Conservation (phyloP, 2,329 filamentous ascomycete species). For the Ophiocordyceps camponoti-saundersi region DNA sequence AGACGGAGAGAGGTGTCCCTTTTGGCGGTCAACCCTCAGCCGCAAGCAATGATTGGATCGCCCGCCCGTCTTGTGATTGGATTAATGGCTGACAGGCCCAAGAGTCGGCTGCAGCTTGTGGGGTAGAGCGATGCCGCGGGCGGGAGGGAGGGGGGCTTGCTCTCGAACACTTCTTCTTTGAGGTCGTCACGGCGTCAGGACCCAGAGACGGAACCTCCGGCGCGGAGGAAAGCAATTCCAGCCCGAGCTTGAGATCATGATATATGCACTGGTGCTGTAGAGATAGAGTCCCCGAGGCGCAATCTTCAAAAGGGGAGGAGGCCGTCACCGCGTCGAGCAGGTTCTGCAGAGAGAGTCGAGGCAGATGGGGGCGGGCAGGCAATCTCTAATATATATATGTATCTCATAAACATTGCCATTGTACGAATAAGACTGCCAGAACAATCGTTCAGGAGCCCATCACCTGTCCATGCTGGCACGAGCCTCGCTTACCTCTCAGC, state of each 20-base stretch:
- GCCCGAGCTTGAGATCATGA: constrained; percentile 20
- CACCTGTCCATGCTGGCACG: not conserved
- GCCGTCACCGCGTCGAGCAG: not conserved
- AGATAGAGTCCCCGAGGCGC: not conserved
- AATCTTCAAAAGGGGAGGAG: not conserved
- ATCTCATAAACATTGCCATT: not conserved
- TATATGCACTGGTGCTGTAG: not conserved
- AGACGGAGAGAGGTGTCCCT: not conserved
- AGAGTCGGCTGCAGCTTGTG: constrained; percentile 8
- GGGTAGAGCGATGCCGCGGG: constrained; percentile 6
- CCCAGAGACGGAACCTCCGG: constrained; percentile 22
- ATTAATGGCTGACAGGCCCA: constrained; percentile 7
- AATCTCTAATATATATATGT: not conserved
- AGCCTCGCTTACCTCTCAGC: not conserved
- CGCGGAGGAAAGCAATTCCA: constrained; percentile 20
- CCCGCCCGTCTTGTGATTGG: constrained; percentile 4
- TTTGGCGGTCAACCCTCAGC: not conserved
- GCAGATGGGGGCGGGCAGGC: not conserved
- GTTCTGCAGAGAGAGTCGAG: not conserved
- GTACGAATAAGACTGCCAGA: not conserved
- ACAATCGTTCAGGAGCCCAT: not conserved
- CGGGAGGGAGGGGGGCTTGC: not conserved
- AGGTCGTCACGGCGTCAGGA: constrained; percentile 19
- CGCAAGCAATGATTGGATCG: not conserved
- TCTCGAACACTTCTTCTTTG: not conserved